Base-by-base conservation (phyloP, 108 stramenopile genomes). In the Cyclotella cryptica region DNA sequence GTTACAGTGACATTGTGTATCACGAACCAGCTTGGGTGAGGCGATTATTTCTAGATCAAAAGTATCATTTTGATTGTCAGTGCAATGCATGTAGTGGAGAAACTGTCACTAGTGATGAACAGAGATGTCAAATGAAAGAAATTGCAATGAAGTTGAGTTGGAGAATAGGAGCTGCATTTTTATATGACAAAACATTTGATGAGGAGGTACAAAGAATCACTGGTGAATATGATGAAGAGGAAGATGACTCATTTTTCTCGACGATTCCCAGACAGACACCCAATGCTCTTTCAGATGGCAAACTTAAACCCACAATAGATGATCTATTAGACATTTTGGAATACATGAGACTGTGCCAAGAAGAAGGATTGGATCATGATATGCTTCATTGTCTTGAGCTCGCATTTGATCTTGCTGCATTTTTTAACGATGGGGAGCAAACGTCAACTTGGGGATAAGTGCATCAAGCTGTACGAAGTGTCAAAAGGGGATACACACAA, bases 1-100 rank as follows among this genome's bases (percentile, higher is more conserved):
- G 69, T 41, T 70, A 70, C 54, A 41, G 39, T 19, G 69, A 70
- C 21, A 28, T 70, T n/a, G 69, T 70, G 10, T 70, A 57, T 27
- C 54, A 70, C 17, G 40, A 70, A 18, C 35, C 69, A 17, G 19
- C 35, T 29, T 21, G 18, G 35, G 53, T 41, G 52, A 35, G 69
- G 11, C 12, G 30, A 42, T 2, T 55, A 21, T 70, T 70, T 42
- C 26, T 70, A 9, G 24, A 57, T 11, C 19, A 41, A 40, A 70
- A 57, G 41, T 70, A 57, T 57, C 17, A 42, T 27, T 70, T 70
- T 70, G 54, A 70, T 57, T 70, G 69, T 55, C 39, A 15, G 13
- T 70, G 69, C 44, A 6, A 40, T 10, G 27, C 54, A 7, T 70
- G 69, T 52, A 26, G 12, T 55, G 52, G 8, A 17, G 13, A 30